Evolutionary conservation across 228 moss, liverwort and hornwort genomes (phyloP), one percentile per base, ranked within the genome.

Genomic region (Sphagnum fallax): DNA sequence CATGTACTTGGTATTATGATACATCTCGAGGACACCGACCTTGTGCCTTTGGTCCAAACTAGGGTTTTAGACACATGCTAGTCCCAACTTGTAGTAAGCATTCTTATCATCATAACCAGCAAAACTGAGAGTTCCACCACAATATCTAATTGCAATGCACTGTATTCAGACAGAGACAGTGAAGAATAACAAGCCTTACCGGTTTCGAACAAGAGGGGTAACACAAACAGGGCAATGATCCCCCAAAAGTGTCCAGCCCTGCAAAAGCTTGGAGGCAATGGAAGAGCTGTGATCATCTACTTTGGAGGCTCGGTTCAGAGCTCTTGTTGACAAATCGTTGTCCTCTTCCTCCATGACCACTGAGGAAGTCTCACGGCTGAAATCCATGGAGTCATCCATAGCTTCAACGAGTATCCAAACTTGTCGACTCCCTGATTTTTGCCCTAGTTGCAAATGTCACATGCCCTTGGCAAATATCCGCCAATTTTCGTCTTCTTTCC

Each of bases 201-300:
- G 86, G 66, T 91, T 93, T 63, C 96, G 96, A 49, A 97, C 88
- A 55, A 97, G 86, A 4, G 96, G 96, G 5, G 96, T 97, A 52
- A 89, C 47, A 77, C 96, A 97, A 50, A 86, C 82, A 15, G 96
- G 93, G 68, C 96, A 97, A 53, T 81, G 86, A 10, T 88, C 87
- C 52, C 86, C 89, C 47, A 97, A 81, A 67, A 97, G 88, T 1
- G 96, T 80, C 96, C 96, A 97, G 70, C 96, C 96, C 67, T 93
- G 78, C 69, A 97, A 61, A 32, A 97, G 83, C 76, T 97, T 97
- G 67, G 89, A 84, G n/a, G 96, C 96, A 66, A 97, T 81, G 48
- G 77, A 79, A 7, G 89, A 71, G 71, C 89, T 91, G 64, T 75
- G 75, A 64, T 92, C 91, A 61, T 77, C 79, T 5, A 73, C 62